These are phyloP conservation scores for Aspergillus sparsus DNA, from an alignment of 495 filamentous ascomycete genomes.

Conservation along the genomic window DNA sequence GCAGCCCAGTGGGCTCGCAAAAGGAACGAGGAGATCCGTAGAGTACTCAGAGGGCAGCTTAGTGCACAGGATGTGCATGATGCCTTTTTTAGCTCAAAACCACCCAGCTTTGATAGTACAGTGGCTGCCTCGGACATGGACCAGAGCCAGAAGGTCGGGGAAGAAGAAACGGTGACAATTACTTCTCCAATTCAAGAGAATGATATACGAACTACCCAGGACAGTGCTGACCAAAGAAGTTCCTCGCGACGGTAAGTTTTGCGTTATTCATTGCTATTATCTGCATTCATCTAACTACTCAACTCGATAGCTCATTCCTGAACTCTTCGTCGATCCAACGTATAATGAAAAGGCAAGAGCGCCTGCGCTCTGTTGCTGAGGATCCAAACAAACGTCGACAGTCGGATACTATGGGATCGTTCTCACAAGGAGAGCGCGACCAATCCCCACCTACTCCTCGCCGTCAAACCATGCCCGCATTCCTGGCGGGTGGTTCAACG, in stretches of 20 bases:
- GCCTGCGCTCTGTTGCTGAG: constrained; percentile 6
- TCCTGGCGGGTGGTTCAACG: background rate
- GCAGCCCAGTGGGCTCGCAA: constrained; percentile 38
- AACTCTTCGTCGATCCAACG: constrained; percentile 17
- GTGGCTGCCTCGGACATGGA: constrained; percentile 11
- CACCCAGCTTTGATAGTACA: constrained; percentile 17
- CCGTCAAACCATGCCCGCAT: constrained; percentile 19
- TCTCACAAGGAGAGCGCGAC: constrained; percentile 1
- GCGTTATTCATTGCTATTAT: background rate
- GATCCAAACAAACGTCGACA: constrained; percentile 16
- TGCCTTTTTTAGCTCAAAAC: constrained; percentile 13
- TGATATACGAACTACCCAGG: background rate
- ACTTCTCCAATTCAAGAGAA: background rate
- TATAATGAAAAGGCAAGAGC: constrained; percentile 20
- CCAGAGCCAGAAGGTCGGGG: background rate
- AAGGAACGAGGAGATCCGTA: constrained; percentile 37
- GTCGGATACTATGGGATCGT: constrained; percentile 16
- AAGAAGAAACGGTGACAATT: constrained; percentile 6
- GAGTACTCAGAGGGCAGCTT: constrained; percentile 23
- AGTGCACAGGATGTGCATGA: constrained; percentile 28
- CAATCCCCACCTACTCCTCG: constrained; percentile 10
- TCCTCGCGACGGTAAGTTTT: constrained; percentile 22
- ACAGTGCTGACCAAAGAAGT: constrained; percentile 16
- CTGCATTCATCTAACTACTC: constrained; percentile 2
- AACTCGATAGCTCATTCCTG: constrained; percentile 19